These are phyloP conservation scores for Hansenula anomala DNA, from an alignment of 1,139 yeast species.

Conservation along the genomic window DNA sequence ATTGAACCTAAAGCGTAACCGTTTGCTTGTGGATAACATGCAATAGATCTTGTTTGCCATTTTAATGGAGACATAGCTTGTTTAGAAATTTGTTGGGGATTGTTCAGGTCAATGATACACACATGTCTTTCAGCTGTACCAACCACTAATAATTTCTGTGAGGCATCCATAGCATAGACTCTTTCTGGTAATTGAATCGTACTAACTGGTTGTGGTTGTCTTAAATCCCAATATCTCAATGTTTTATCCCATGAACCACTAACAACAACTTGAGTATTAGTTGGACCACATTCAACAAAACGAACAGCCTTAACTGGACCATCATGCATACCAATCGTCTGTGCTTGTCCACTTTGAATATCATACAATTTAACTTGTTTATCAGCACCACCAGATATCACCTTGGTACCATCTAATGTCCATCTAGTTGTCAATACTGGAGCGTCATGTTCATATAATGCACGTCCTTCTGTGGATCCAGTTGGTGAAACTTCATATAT, in stretches of 20 bases:
- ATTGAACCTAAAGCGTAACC: slow-evolving; percentile 92
- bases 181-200: slow-evolving; percentile 85
- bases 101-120: slow-evolving; percentile 69
- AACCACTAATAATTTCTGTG: slow-evolving; percentile 77
- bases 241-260: slow-evolving; percentile 98
- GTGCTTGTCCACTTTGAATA: slow-evolving; percentile 73
- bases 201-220: slow-evolving; percentile 80
- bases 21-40: slow-evolving; percentile 85
- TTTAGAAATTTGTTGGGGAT: slow-evolving; percentile 82
- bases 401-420: slow-evolving; percentile 82
- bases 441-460: slow-evolving; percentile 83
- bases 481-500: slow-evolving; percentile 79
- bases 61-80: slow-evolving; percentile 76
- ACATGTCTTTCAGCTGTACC: slow-evolving; percentile 92
- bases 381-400: slow-evolving; percentile 91
- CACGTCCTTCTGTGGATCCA: slow-evolving; percentile 72
- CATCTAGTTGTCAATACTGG: slow-evolving; percentile 84
- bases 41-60: slow-evolving; percentile 80
- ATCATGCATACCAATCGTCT: slow-evolving; percentile 84
- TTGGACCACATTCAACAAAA: slow-evolving; percentile 77
- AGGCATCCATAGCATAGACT: slow-evolving; percentile 84
- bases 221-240: slow-evolving; percentile 87
- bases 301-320: slow-evolving; percentile 74
- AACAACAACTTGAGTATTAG: slow-evolving; percentile 78
- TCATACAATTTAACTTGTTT: slow-evolving; percentile 85